Evolutionary conservation across 129 eudicot genomes (phyloP).

Genomic region (Smallanthus sonchifolius): DNA sequence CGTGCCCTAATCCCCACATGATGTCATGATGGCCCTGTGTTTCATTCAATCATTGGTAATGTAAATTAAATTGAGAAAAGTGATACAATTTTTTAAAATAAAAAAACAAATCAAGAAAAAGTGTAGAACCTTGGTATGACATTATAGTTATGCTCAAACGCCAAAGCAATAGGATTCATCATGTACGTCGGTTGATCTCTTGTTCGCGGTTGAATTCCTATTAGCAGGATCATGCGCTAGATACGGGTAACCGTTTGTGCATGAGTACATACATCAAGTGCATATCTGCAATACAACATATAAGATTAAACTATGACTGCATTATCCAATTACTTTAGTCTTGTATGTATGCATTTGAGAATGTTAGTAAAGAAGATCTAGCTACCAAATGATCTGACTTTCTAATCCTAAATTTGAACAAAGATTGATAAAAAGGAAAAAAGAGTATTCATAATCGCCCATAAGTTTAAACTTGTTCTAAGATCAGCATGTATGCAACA

Average conservation of each 20-base stretch:
- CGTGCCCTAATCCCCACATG: no score
- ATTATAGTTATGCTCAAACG: constrained; percentile 52
- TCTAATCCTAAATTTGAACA: background rate
- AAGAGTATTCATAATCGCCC: background rate
- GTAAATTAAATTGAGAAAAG: background rate
- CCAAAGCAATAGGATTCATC: no score
- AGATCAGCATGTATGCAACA: constrained; percentile 11
- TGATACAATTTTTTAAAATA: no score
- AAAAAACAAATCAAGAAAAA: no score
- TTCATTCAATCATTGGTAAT: background rate
- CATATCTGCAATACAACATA: constrained; percentile 64
- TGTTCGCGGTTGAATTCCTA: no score
- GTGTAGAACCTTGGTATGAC: constrained; percentile 44
- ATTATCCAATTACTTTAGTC: background rate
- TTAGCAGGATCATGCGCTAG: constrained; percentile 91
- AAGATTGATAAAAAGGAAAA: background rate
- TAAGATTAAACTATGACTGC: constrained; percentile 14
- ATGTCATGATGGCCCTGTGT: constrained; percentile 48
- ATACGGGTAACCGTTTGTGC: constrained; percentile 76
- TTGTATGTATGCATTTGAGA: constrained; percentile 4
- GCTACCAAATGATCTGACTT: background rate
- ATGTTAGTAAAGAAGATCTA: background rate
- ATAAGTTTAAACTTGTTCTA: background rate
- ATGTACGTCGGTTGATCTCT: no score
- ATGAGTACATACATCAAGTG: constrained; percentile 92